These are phyloP conservation scores for Plasmodium cynomolgi DNA, from an alignment of 169 alveolate genomes.

Conservation along the genomic window DNA sequence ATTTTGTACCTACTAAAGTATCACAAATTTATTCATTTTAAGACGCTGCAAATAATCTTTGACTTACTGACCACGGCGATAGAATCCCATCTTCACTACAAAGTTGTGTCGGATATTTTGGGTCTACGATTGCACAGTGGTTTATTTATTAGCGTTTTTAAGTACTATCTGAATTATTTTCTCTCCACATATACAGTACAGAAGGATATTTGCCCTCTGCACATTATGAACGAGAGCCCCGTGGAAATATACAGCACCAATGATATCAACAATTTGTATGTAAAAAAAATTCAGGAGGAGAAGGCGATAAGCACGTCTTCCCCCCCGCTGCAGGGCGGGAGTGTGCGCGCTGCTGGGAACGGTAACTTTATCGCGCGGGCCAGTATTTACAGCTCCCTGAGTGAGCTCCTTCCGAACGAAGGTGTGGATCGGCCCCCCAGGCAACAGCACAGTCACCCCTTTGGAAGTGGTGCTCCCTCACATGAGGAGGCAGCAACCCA, in stretches of 20 bases:
- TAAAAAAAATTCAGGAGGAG: neutral
- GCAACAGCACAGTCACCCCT: neutral
- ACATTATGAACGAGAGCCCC: slow-evolving; percentile 34
- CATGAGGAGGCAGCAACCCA: neutral
- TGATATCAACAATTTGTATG: slow-evolving; percentile 3
- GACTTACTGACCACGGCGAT: slow-evolving; percentile 49
- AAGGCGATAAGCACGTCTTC: neutral
- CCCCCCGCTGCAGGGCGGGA: neutral
- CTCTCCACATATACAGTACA: slow-evolving; percentile 28
- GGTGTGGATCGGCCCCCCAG: neutral
- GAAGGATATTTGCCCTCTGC: slow-evolving; percentile 59
- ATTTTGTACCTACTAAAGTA: slow-evolving; percentile 43
- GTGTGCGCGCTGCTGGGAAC: neutral
- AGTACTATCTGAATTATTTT: slow-evolving; percentile 57
- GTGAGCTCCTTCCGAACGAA: neutral
- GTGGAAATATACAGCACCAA: slow-evolving; percentile 39
- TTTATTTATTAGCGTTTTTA: slow-evolving; percentile 55
- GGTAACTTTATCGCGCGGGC: neutral
- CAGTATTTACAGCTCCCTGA: neutral
- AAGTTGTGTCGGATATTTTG: slow-evolving; percentile 54
- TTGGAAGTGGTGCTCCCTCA: neutral
- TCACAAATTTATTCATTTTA: slow-evolving; percentile 41
- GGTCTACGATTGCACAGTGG: slow-evolving; percentile 74
- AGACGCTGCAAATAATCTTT: slow-evolving; percentile 50
- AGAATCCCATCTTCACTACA: slow-evolving; percentile 59